Percentiles rank a stretch among this genome's conserved stretches.
These are phyloP conservation scores for Penicillium olsonii DNA, from an alignment of 2,329 filamentous ascomycete genomes.

Conservation along the genomic window DNA sequence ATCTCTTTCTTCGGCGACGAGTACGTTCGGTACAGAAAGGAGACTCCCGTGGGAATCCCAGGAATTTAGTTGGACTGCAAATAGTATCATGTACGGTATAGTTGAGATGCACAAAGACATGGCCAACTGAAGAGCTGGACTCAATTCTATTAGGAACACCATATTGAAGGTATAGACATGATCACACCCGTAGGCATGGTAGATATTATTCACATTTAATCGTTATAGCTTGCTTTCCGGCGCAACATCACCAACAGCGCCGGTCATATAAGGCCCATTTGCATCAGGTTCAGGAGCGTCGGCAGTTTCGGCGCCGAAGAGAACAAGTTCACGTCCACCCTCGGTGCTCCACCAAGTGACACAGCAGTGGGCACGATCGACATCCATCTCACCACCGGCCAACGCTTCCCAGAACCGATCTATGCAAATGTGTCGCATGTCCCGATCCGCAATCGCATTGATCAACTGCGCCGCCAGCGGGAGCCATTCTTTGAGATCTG, in stretches of 20 bases:
- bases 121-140: background rate
- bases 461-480: conserved; percentile 69
- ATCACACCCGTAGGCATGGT: conserved; percentile 9
- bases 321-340: conserved; percentile 59
- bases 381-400: conserved; percentile 81
- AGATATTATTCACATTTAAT: background rate
- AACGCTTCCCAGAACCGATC: conserved; percentile 78
- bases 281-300: conserved; percentile 26
- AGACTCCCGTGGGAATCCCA: conserved; percentile 77
- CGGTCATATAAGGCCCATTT: conserved; percentile 55
- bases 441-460: conserved; percentile 62
- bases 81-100: background rate
- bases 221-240: conserved; percentile 53
- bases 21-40: conserved; percentile 71
- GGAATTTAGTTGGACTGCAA: conserved; percentile 54
- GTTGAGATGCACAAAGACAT: background rate
- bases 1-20: conserved; percentile 81
- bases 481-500: conserved; percentile 78
- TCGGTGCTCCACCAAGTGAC: conserved; percentile 83
- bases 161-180: conserved; percentile 7
- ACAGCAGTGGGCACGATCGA: conserved; percentile 75
- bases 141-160: background rate
- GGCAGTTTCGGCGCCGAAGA: conserved; percentile 45
- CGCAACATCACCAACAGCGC: conserved; percentile 46
- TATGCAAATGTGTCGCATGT: conserved; percentile 65